Conservation (phyloP, 2,329 filamentous ascomycete genomes). For the Penicillium sp. region DNA sequence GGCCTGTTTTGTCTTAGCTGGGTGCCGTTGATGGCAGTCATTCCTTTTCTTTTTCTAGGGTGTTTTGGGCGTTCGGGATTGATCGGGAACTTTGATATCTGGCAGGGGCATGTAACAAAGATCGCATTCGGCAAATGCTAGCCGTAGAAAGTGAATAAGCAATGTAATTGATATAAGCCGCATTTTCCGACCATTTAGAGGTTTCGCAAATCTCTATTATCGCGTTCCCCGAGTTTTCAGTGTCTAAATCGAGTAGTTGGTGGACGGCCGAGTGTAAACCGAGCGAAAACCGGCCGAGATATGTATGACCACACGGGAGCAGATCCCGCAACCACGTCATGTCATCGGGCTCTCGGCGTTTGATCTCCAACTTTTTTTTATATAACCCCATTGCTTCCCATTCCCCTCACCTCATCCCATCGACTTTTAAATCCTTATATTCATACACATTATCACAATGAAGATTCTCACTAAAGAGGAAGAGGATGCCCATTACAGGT, state of each 20-base stretch:
- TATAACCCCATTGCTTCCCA: conserved; percentile 5
- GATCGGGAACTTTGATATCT: conserved; percentile 18
- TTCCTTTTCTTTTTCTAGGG: conserved; percentile 11
- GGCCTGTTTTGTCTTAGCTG: not conserved
- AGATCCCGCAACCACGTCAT: conserved; percentile 30
- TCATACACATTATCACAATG: conserved; percentile 58
- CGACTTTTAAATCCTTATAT: not conserved
- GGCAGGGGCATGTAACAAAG: conserved; percentile 16
- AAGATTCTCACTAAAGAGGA: conserved; percentile 96
- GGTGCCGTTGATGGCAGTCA: not conserved
- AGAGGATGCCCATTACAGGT: conserved; percentile 81
- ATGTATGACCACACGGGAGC: not conserved
- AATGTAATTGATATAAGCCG: not conserved
- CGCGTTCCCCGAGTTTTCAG: not conserved
- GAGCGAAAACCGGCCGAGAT: conserved; percentile 7
- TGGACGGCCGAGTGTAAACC: not conserved
- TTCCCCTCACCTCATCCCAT: not conserved
- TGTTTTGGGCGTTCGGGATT: conserved; percentile 24
- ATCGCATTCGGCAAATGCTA: conserved; percentile 17
- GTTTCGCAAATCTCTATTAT: not conserved
- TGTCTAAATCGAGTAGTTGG: not conserved
- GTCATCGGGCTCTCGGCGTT: conserved; percentile 23
- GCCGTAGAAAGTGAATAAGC: conserved; percentile 11
- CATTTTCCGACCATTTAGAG: not conserved
- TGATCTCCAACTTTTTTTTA: conserved; percentile 15